Evolutionary conservation across 768 basidiomycete species (phyloP).

Genomic region (Artomyces pyxidatus): DNA sequence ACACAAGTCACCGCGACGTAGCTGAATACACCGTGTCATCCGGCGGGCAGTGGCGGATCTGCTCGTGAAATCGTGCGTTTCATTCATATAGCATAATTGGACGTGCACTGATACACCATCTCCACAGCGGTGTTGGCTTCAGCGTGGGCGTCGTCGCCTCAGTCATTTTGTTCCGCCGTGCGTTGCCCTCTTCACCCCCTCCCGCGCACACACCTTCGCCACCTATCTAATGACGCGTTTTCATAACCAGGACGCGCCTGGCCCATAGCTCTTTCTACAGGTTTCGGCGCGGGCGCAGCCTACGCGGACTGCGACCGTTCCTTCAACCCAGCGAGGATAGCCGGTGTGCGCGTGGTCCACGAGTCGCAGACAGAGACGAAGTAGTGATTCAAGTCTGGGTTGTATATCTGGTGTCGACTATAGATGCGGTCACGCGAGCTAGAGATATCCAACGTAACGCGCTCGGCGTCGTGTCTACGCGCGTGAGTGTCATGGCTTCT

Average conservation of each 20-base stretch:
- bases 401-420: no score
- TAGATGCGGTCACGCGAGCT: not conserved
- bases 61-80: slow-evolving; percentile 75
- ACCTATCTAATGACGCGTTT: not conserved
- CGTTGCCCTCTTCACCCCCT: slow-evolving; percentile 27
- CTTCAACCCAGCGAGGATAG: slow-evolving; percentile 85
- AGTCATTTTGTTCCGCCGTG: slow-evolving; percentile 87
- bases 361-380: slow-evolving; percentile 17
- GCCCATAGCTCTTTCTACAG: slow-evolving; percentile 81
- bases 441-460: not conserved
- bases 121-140: slow-evolving; percentile 74
- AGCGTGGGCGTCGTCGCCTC: slow-evolving; percentile 83
- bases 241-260: slow-evolving; percentile 69
- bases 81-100: no score
- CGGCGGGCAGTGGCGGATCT: slow-evolving; percentile 56
- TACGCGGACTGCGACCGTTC: slow-evolving; percentile 91
- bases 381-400: not conserved
- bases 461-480: no score
- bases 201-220: slow-evolving; percentile 4
- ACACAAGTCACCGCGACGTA: not conserved
- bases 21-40: slow-evolving; percentile 4
- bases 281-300: slow-evolving; percentile 81
- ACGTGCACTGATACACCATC: no score
- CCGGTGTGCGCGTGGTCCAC: slow-evolving; percentile 69
- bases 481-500: no score